Percentiles rank a stretch among this genome's conserved stretches.
Evolutionary conservation across 148 eudicot species (phyloP).

Genomic region (Nepenthes mirabilis): DNA sequence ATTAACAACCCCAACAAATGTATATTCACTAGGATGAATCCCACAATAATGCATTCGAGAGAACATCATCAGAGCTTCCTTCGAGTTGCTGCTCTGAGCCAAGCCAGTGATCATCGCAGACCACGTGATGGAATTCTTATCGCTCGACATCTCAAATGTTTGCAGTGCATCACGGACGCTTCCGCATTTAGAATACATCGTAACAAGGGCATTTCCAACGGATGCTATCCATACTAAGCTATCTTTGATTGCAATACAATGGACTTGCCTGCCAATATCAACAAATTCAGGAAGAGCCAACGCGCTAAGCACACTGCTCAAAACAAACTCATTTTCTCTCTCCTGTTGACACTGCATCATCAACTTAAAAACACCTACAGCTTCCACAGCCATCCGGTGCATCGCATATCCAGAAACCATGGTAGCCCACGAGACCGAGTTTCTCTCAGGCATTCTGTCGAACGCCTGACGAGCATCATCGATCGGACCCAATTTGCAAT

Average conservation of each 20-base stretch:
- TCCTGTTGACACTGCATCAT: constrained; percentile 16
- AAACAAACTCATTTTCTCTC: constrained; percentile 23
- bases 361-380: constrained; percentile 27
- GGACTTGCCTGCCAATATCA: constrained; percentile 27
- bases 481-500: constrained; percentile 24
- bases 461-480: constrained; percentile 34
- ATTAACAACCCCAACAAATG: constrained; percentile 51
- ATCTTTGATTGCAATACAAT: constrained; percentile 25
- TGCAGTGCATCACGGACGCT: constrained; percentile 19
- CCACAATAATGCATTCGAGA: constrained; percentile 33
- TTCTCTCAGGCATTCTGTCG: constrained; percentile 41
- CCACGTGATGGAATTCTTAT: constrained; percentile 36
- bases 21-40: constrained; percentile 35
- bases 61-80: constrained; percentile 31
- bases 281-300: constrained; percentile 14
- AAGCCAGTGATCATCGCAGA: constrained; percentile 51
- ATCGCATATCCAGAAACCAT: constrained; percentile 39
- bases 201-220: constrained; percentile 42
- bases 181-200: constrained; percentile 45
- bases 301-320: constrained; percentile 39
- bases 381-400: constrained; percentile 24
- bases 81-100: constrained; percentile 36
- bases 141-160: constrained; percentile 22
- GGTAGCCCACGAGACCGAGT: constrained; percentile 36
- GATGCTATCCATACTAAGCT: constrained; percentile 21